These are phyloP conservation scores for Zasmidium cellare DNA, from an alignment of 2,329 filamentous ascomycete species.

Conservation along the genomic window DNA sequence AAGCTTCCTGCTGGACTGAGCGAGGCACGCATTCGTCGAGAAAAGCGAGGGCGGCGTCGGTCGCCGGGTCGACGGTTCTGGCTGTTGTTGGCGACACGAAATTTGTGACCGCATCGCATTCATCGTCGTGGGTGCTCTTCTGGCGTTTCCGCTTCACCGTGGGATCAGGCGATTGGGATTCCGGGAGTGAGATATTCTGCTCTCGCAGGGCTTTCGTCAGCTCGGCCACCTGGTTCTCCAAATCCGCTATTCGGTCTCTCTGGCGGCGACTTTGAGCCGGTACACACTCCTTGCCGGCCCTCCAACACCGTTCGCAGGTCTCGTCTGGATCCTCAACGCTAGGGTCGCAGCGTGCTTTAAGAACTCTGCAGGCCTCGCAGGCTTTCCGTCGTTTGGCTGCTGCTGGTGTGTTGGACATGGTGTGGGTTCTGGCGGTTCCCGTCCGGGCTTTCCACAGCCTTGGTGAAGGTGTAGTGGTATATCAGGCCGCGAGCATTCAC, in stretches of 20 bases:
- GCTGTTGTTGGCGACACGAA: neutral
- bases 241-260: constrained; percentile 13
- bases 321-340: constrained; percentile 3
- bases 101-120: neutral
- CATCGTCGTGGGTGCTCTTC: constrained; percentile 3
- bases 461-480: neutral
- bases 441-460: neutral
- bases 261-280: constrained; percentile 11
- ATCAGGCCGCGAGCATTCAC: neutral
- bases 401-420: neutral
- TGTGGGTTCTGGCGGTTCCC: neutral
- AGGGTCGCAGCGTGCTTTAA: constrained; percentile 12
- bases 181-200: neutral
- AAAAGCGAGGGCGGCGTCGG: constrained; percentile 6
- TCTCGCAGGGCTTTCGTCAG: constrained; percentile 11
- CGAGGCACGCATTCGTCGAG: constrained; percentile 5
- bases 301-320: constrained; percentile 9
- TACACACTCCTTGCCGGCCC: constrained; percentile 12
- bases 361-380: constrained; percentile 14
- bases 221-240: constrained; percentile 13
- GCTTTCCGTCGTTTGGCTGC: constrained; percentile 10
- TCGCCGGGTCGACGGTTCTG: neutral
- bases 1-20: neutral
- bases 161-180: neutral
- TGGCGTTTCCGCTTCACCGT: neutral